Conservation (phyloP, 2,329 filamentous ascomycete genomes). For the Aspergillus pseudonomiae region DNA sequence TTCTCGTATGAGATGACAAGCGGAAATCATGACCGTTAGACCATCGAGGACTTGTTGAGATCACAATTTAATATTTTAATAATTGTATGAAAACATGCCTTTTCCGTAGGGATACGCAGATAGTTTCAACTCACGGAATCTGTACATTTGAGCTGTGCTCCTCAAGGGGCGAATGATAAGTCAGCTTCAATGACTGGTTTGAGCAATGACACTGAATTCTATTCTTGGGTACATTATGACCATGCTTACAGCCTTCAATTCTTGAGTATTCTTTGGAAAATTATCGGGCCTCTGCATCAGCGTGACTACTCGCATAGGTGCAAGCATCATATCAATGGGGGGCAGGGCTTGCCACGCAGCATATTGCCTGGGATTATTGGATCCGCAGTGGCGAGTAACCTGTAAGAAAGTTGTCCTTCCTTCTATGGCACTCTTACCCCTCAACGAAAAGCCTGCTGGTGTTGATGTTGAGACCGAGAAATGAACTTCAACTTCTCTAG, state of each 20-base stretch:
- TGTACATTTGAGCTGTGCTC: too few relatives aligned
- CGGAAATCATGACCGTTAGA: conserved; percentile 22
- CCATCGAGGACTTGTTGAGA: conserved; percentile 22
- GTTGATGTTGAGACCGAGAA: not conserved
- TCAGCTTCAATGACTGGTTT: not conserved
- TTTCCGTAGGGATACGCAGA: too few relatives aligned
- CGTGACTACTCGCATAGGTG: too few relatives aligned
- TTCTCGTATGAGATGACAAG: conserved; percentile 12
- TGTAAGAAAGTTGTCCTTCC: too few relatives aligned
- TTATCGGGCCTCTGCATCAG: not conserved
- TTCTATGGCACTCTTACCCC: too few relatives aligned
- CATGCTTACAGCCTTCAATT: not conserved
- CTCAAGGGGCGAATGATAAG: too few relatives aligned
- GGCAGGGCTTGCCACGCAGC: too few relatives aligned
- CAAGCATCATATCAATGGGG: too few relatives aligned
- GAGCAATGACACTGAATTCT: not conserved
- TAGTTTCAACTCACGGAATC: too few relatives aligned
- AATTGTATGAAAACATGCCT: not conserved
- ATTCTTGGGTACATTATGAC: too few relatives aligned
- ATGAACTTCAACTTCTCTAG: not conserved
- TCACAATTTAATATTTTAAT: accelerated
- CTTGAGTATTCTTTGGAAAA: not conserved
- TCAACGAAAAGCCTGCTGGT: not conserved
- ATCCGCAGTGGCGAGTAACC: too few relatives aligned
- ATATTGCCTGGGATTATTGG: too few relatives aligned